These are phyloP conservation scores for Starmera amethionina DNA, from an alignment of 805 yeast genomes.

Conservation along the genomic window DNA sequence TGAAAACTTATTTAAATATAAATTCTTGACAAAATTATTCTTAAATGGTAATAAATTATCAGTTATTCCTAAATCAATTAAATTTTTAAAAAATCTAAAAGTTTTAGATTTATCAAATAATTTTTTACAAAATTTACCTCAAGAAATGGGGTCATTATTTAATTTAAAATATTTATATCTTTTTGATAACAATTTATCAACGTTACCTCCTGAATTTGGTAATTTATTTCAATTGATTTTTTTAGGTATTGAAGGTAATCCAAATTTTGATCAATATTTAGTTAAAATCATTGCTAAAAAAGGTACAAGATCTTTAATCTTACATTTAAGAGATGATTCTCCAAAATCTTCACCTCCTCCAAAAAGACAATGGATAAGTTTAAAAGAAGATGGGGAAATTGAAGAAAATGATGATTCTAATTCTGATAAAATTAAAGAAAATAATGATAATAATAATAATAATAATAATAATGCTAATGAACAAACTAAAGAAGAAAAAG, in stretches of 20 bases:
- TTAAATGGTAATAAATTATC: slow-evolving; percentile 77
- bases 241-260: slow-evolving; percentile 90
- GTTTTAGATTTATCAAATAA: slow-evolving; percentile 83
- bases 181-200: slow-evolving; percentile 74
- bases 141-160: slow-evolving; percentile 75
- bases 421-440: slow-evolving; percentile 16
- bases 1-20: slow-evolving; percentile 69
- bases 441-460: slow-evolving; percentile 13
- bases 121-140: slow-evolving; percentile 59
- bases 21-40: slow-evolving; percentile 77
- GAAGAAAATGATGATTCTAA: slow-evolving; percentile 15
- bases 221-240: slow-evolving; percentile 75
- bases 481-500: slow-evolving; percentile 21
- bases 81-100: slow-evolving; percentile 60
- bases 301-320: slow-evolving; percentile 78
- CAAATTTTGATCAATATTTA: slow-evolving; percentile 48
- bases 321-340: slow-evolving; percentile 72
- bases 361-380: slow-evolving; percentile 75
- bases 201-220: slow-evolving; percentile 80
- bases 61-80: slow-evolving; percentile 56
- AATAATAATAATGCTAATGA: slow-evolving; percentile 19
- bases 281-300: slow-evolving; percentile 64
- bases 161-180: slow-evolving; percentile 73
- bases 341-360: slow-evolving; percentile 57
- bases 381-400: slow-evolving; percentile 69